Conservation (phyloP, 768 basidiomycete species). For the Tricholoma saponaceum region DNA sequence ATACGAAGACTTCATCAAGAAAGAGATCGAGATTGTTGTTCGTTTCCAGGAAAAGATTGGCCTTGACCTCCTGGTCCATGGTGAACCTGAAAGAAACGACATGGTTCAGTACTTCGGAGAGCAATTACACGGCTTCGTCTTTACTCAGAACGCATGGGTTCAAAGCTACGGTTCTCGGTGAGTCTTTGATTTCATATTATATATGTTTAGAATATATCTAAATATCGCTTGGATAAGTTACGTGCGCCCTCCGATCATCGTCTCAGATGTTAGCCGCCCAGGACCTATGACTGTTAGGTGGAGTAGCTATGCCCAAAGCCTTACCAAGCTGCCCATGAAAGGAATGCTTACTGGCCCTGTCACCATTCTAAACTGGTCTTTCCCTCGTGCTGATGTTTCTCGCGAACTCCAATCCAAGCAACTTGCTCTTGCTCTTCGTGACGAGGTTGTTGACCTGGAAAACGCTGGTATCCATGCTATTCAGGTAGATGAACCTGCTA, state of each 20-base stretch:
- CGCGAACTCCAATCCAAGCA: constrained; percentile 98
- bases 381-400: constrained; percentile 97
- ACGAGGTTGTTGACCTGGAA: constrained; percentile 97
- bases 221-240: constrained; percentile 48
- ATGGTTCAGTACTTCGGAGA: constrained; percentile 99
- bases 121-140: constrained; percentile 90
- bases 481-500: constrained; percentile 99
- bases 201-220: constrained; percentile 5
- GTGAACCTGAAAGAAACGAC: constrained; percentile 98
- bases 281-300: constrained; percentile 94
- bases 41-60: constrained; percentile 96
- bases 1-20: constrained; percentile 98
- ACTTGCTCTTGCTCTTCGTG: constrained; percentile 94
- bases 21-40: constrained; percentile 91
- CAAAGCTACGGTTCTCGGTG: constrained; percentile 98
- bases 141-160: constrained; percentile 99
- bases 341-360: constrained; percentile 99
- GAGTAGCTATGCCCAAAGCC: constrained; percentile 94
- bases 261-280: constrained; percentile 94
- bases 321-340: constrained; percentile 96
- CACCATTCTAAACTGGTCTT: constrained; percentile 99
- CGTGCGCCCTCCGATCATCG: constrained; percentile 97
- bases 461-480: constrained; percentile 96
- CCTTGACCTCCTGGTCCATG: constrained; percentile 96
- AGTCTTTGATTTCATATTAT: constrained; percentile 17